phyloP scores from a whole-genome alignment of 805 yeast genomes.

The Brettanomyces bruxellensis region DNA sequence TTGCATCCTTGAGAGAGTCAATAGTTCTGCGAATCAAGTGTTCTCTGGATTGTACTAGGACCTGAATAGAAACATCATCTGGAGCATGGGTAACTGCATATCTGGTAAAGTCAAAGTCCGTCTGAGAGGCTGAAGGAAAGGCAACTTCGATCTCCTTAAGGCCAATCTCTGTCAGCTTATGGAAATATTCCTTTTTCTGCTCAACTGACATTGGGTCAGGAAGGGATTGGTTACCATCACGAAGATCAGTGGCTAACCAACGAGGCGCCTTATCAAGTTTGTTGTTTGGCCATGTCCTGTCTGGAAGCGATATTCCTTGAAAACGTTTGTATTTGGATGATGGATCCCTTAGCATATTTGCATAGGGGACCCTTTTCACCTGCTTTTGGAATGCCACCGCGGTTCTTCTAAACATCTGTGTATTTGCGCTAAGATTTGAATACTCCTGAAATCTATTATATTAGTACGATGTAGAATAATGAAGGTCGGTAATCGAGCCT shows the following conservation, averaged over 20 bases:
- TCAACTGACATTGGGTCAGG: slow-evolving; percentile 78
- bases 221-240: slow-evolving; percentile 76
- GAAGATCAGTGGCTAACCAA: slow-evolving; percentile 71
- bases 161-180: slow-evolving; percentile 62
- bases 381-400: slow-evolving; percentile 20
- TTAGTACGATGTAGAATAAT: not conserved
- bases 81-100: slow-evolving; percentile 76
- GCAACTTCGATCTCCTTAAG: slow-evolving; percentile 77
- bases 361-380: slow-evolving; percentile 17
- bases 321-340: slow-evolving; percentile 52
- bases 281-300: slow-evolving; percentile 67
- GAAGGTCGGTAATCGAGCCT: no score
- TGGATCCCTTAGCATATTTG: slow-evolving; percentile 63
- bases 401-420: slow-evolving; percentile 22
- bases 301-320: slow-evolving; percentile 43
- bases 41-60: slow-evolving; percentile 69
- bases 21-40: slow-evolving; percentile 66
- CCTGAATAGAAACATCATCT: slow-evolving; percentile 65
- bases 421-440: not conserved
- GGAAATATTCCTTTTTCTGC: slow-evolving; percentile 68
- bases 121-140: slow-evolving; percentile 75
- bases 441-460: not conserved
- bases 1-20: slow-evolving; percentile 65
- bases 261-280: slow-evolving; percentile 63
- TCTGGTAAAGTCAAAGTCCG: slow-evolving; percentile 74